Evolutionary conservation across 768 basidiomycete genomes (phyloP).

Genomic region (Auriscalpium microsporum): DNA sequence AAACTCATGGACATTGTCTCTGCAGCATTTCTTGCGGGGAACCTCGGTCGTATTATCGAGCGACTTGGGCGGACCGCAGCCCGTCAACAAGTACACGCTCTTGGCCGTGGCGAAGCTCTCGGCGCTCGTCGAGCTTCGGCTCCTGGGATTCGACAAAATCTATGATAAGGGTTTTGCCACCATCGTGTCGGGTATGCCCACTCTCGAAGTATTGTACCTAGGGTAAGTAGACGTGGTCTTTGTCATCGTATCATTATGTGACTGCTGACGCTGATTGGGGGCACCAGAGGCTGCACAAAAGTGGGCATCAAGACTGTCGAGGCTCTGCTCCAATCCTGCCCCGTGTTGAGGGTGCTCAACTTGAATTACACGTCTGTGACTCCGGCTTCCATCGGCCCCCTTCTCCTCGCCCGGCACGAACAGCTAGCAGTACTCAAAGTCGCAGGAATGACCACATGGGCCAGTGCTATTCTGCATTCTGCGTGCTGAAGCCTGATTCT

Average conservation of each 20-base stretch:
- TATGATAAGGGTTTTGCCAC: conserved; percentile 44
- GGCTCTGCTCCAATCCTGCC: conserved; percentile 35
- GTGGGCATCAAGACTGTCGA: conserved; percentile 42
- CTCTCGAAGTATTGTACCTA: conserved; percentile 41
- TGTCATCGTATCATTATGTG: background rate
- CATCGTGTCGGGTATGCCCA: conserved; percentile 35
- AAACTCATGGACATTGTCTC: background rate
- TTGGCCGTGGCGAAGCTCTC: conserved; percentile 27
- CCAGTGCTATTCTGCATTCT: conserved; percentile 20
- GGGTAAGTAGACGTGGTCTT: conserved; percentile 32
- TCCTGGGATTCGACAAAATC: conserved; percentile 45
- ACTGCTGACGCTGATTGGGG: conserved; percentile 1
- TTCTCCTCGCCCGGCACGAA: conserved; percentile 32
- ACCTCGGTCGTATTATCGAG: conserved; percentile 36
- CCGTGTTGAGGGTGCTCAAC: conserved; percentile 39
- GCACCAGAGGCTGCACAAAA: conserved; percentile 48
- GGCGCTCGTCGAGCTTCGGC: conserved; percentile 32
- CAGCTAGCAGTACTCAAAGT: conserved; percentile 49
- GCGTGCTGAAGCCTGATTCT: background rate
- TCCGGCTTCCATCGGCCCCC: conserved; percentile 36
- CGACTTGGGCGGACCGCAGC: conserved; percentile 35
- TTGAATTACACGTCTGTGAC: conserved; percentile 52
- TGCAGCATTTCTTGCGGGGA: conserved; percentile 53
- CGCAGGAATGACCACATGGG: conserved; percentile 57
- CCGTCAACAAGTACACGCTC: conserved; percentile 42